Base-by-base conservation (phyloP, 768 basidiomycete species). In the Phallus indusiatus region DNA sequence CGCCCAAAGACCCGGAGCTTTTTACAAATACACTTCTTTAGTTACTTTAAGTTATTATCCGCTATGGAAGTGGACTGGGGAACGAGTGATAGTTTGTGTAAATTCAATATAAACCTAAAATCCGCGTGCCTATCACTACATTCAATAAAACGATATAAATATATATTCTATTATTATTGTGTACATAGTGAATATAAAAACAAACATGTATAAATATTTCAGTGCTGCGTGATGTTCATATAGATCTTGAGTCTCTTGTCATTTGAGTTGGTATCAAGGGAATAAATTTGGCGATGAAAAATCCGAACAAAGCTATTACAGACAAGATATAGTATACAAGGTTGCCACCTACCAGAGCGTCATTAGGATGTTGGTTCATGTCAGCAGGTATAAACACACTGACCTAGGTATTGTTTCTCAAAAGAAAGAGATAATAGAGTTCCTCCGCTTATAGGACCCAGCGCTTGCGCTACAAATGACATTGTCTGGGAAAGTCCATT, bases 341-440 rank as follows among this genome's bases (percentile, higher is more conserved):
- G 36, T 21, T 35, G 20, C 57, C 57, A 42, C 49, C 57, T 59
- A 10, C 34, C 18, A 18, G 49, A 21, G 21, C 21, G 47, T n/a
- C n/a, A 14, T 14, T 22, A 3, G 4, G 18, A 6, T 51, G 28
- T 33, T 9, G 6, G 16, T 24, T 16, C 51, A 21, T 24, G 16
- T 5, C n/a, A n/a, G n/a, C 28, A 36, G 9, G 76, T 2, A 76
- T 73, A 42, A n/a, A 77, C 65, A 55, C 76, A 72, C 2, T 81
- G 81, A 1, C 78, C 77, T 1, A 73, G 66, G 49, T 81, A 68
- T 36, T 76, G 70, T 46, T 66, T 66, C 59, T 81, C 69, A 6
- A 83, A 79, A 0, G 86, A 86, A 42, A 88, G 66, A 20, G 84
- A 78, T 62, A 82, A 84, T 17, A 85, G 67, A 0, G 83, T 82